A percentile compares a stretch with the other conserved stretches of the same genome.
phyloP scores from a whole-genome alignment of 2,329 filamentous ascomycete species.

The Cytospora chrysosperma region DNA sequence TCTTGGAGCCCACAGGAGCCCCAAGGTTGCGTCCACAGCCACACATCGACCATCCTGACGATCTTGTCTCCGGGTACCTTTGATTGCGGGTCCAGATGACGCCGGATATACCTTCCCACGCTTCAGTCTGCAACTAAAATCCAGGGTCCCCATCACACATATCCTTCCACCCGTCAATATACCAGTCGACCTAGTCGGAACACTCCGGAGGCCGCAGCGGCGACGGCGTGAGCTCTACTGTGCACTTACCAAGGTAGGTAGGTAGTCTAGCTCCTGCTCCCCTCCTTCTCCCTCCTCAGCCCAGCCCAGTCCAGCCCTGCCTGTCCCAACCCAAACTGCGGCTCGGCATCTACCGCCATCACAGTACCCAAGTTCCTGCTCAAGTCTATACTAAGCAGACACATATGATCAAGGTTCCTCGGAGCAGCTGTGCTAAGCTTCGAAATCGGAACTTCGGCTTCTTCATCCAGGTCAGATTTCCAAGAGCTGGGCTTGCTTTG shows the following conservation, averaged over 20 bases:
- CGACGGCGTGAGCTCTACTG: not conserved
- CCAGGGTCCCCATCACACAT: constrained; percentile 5
- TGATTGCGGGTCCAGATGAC: not conserved
- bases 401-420: constrained; percentile 4
- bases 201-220: not conserved
- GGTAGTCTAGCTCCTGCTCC: not conserved
- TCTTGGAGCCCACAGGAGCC: not conserved
- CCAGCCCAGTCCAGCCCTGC: not conserved
- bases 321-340: not conserved
- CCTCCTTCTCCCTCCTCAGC: too few relatives aligned
- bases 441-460: not conserved
- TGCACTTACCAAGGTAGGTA: too few relatives aligned
- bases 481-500: too few relatives aligned
- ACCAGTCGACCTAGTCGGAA: not conserved
- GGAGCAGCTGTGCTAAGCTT: constrained; percentile 5
- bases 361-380: not conserved
- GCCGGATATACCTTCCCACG: not conserved
- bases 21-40: not conserved
- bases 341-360: constrained; percentile 1
- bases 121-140: not conserved
- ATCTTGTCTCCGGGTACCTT: not conserved
- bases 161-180: not conserved
- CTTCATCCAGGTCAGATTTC: too few relatives aligned
- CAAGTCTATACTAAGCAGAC: too few relatives aligned
- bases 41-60: not conserved